phyloP scores from a whole-genome alignment of 306 rosid genomes.

The Lathyrus sativus region DNA sequence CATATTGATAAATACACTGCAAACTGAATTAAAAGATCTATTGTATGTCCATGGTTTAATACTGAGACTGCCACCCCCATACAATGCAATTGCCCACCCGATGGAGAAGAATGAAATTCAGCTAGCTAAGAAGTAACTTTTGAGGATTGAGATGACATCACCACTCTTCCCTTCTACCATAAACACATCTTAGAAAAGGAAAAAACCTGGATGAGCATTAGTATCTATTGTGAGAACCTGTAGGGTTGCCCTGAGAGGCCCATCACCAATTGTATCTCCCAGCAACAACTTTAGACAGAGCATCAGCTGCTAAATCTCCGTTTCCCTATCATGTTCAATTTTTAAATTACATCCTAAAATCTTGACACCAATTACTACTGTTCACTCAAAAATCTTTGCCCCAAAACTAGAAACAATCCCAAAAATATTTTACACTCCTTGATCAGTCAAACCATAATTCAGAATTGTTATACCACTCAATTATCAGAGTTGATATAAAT shows the following conservation, averaged over 20 bases:
- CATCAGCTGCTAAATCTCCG: background rate
- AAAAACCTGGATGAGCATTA: background rate
- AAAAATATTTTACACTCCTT: background rate
- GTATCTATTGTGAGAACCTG: background rate
- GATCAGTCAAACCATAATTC: background rate
- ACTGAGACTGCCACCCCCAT: background rate
- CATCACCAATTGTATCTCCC: background rate
- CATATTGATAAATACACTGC: background rate
- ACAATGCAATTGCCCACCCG: background rate
- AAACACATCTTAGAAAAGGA: background rate
- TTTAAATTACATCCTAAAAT: background rate
- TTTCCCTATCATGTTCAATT: background rate
- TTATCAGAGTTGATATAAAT: background rate
- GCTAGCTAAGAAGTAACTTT: background rate
- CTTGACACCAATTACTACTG: background rate
- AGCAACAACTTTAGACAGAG: background rate
- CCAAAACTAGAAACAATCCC: background rate
- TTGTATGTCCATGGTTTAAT: background rate
- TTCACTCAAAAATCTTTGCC: background rate
- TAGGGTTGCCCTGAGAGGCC: background rate
- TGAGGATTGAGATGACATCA: constrained; percentile 5
- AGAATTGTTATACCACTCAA: constrained; percentile 2
- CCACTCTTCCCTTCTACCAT: background rate
- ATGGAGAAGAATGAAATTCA: background rate
- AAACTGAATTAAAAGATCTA: background rate